Evolutionary conservation across 208 protist genomes (phyloP).

Genomic region (Trypanosoma conorhini): DNA sequence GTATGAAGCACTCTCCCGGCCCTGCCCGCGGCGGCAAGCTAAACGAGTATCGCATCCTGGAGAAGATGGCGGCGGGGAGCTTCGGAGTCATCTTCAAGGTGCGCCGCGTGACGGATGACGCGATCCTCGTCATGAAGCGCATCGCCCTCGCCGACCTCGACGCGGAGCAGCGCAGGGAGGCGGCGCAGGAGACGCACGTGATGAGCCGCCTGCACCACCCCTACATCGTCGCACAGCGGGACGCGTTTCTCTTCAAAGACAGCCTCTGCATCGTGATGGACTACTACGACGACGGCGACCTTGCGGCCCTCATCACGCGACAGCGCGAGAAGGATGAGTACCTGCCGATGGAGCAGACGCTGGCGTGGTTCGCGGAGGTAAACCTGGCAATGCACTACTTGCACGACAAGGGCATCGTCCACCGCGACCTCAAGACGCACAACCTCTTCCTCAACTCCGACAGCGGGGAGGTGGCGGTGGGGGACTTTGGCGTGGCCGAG

Average conservation of each 20-base stretch:
- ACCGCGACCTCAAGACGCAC: slow-evolving; percentile 91
- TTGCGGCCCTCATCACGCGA: slow-evolving; percentile 57
- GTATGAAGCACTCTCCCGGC: neutral
- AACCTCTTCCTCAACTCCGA: slow-evolving; percentile 84
- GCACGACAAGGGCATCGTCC: slow-evolving; percentile 71
- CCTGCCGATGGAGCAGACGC: slow-evolving; percentile 56
- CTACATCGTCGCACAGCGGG: slow-evolving; percentile 70
- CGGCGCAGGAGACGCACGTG: slow-evolving; percentile 71
- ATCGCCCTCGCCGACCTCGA: slow-evolving; percentile 68
- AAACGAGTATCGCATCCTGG: slow-evolving; percentile 77
- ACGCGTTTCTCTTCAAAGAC: slow-evolving; percentile 83
- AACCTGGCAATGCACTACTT: slow-evolving; percentile 83
- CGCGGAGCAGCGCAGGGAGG: slow-evolving; percentile 53
- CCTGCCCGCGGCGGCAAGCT: neutral
- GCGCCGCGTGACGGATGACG: slow-evolving; percentile 52
- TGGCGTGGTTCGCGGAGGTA: slow-evolving; percentile 87
- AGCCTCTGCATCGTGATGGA: slow-evolving; percentile 92
- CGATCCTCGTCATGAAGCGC: slow-evolving; percentile 82
- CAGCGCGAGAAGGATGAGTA: slow-evolving; percentile 72
- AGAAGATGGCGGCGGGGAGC: slow-evolving; percentile 79
- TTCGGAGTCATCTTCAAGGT: slow-evolving; percentile 86
- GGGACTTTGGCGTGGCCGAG: slow-evolving; percentile 90
- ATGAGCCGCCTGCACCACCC: slow-evolving; percentile 86
- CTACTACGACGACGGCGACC: slow-evolving; percentile 90
- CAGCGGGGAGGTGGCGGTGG: slow-evolving; percentile 64